Evolutionary conservation across 2,329 filamentous ascomycete species (phyloP), one percentile per base, ranked within the genome.

Genomic region (Cladophialophora chaetospira): DNA sequence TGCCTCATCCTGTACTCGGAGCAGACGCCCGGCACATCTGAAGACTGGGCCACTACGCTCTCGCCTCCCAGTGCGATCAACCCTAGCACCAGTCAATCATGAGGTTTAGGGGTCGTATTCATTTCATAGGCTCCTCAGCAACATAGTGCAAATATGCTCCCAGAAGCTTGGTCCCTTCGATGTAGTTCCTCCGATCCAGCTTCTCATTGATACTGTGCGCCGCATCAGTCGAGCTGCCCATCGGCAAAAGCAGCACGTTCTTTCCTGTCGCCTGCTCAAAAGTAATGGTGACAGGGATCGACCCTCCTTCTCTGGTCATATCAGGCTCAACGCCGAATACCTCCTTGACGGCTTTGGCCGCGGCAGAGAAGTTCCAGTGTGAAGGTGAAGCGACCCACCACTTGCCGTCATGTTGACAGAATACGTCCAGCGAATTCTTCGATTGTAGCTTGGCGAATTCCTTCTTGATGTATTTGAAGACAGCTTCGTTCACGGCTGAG

Each of bases 191-290:
- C 82, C 89, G 91, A 75, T 99, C 94, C 56, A 99, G 81, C 82
- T 96, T 97, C 84, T 97, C 94, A 73, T 99, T 99, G 76, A 97
- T 95, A 29, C 91, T 96, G 77, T 99, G 94, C 5, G 94, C 94
- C 38, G 89, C 92, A 72, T 97, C 94, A 1, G 93, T 99, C 40
- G 89, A 95, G 79, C 89, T 96, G 43, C 94, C 94, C 94, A 99
- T 97, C 28, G 94, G 94, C 65, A 99, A 77, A 64, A 99, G 79
- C 55, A 99, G 79, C 38, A 97, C 93, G 70, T 97, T 99, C 87
- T 99, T 99, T 70, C 92, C 91, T 5, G 93, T 96, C 15, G 94
- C 92, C 78, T 97, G 87, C 79, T 99, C 94, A 72, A 99, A 99
- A 1, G 91, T 97, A 68, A 99, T 78, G 5, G 94, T 99, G 50